These are phyloP conservation scores for Coniochaeta sp. DNA, from an alignment of 2,329 filamentous ascomycete species.

Conservation along the genomic window DNA sequence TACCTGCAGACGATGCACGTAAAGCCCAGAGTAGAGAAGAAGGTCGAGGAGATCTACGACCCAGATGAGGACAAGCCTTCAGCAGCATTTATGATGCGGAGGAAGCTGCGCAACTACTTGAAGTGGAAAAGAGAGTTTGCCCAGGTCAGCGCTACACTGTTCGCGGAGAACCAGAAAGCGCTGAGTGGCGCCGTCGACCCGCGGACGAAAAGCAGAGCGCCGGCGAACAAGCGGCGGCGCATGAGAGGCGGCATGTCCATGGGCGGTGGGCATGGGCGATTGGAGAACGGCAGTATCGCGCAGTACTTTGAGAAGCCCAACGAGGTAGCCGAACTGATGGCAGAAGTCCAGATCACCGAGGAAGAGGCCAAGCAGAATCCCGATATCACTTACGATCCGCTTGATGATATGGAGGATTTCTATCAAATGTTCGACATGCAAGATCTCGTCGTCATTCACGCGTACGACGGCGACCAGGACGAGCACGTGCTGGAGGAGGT, in stretches of 20 bases:
- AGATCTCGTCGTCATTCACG: slow-evolving; percentile 80
- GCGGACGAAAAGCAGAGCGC: slow-evolving; percentile 49
- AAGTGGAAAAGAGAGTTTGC: slow-evolving; percentile 87
- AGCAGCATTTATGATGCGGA: slow-evolving; percentile 81
- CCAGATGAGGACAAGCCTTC: slow-evolving; percentile 57
- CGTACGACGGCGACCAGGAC: slow-evolving; percentile 92
- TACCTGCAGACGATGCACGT: slow-evolving; percentile 89
- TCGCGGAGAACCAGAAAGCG: slow-evolving; percentile 71
- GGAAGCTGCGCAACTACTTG: slow-evolving; percentile 78
- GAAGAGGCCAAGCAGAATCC: slow-evolving; percentile 68
- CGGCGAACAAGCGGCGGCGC: slow-evolving; percentile 79
- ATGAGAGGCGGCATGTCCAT: slow-evolving; percentile 63
- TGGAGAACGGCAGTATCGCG: slow-evolving; percentile 66
- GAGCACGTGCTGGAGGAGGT: slow-evolving; percentile 94
- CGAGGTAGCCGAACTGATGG: slow-evolving; percentile 76
- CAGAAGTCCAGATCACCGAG: slow-evolving; percentile 75
- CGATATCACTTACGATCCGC: slow-evolving; percentile 66
- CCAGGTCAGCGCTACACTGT: slow-evolving; percentile 72
- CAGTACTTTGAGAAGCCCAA: slow-evolving; percentile 75
- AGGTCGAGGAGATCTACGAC: slow-evolving; percentile 38
- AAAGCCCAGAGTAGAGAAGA: slow-evolving; percentile 42
- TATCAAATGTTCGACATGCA: slow-evolving; percentile 89
- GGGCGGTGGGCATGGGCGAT: slow-evolving; percentile 51
- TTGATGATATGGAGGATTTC: slow-evolving; percentile 87
- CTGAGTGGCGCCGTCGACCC: slow-evolving; percentile 60